Evolutionary conservation across 75 land plant species (phyloP).

Genomic region (Azolla pinnata): DNA sequence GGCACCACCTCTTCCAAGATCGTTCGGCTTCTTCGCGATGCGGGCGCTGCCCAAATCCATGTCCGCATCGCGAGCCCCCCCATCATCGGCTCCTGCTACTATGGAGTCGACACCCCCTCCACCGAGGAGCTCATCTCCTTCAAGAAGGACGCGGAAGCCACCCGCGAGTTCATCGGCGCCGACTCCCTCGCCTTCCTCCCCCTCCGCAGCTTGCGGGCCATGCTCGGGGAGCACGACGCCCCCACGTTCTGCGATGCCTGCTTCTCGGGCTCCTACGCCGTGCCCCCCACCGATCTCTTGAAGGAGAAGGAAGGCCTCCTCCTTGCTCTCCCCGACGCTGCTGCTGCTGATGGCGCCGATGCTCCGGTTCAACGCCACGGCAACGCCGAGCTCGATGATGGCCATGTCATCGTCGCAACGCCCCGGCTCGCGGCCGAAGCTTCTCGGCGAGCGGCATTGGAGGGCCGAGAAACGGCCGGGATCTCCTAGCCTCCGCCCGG

Average conservation of each 20-base stretch:
- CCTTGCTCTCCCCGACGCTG: too few species aligned
- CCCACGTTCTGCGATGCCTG: conserved; percentile 24
- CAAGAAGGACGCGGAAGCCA: conserved; percentile 16
- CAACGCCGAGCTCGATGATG: too few species aligned
- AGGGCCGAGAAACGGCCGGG: too few species aligned
- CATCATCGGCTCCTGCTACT: conserved; percentile 23
- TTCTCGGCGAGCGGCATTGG: too few species aligned
- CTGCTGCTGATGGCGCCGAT: too few species aligned
- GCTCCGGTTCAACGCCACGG: too few species aligned
- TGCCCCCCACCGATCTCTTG: conserved; percentile 9
- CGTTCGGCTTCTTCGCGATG: conserved; percentile 17
- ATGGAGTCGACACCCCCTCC: conserved; percentile 23
- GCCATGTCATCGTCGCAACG: too few species aligned
- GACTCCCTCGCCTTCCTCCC: conserved; percentile 24
- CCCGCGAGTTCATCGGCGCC: conserved; percentile 18
- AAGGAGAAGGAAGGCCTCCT: not conserved
- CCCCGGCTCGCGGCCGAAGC: too few species aligned
- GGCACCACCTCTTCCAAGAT: conserved; percentile 24
- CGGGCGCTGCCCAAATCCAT: conserved; percentile 21
- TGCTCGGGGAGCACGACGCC: conserved; percentile 18
- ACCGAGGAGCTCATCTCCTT: conserved; percentile 23
- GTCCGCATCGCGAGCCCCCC: conserved; percentile 24
- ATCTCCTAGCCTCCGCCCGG: too few species aligned
- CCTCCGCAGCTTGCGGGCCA: conserved; percentile 20
- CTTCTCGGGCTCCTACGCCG: conserved; percentile 20